Percentiles rank a stretch among this genome's conserved stretches.
phyloP scores from a whole-genome alignment of 495 filamentous ascomycete genomes.

The Ascodesmis nigricans region DNA sequence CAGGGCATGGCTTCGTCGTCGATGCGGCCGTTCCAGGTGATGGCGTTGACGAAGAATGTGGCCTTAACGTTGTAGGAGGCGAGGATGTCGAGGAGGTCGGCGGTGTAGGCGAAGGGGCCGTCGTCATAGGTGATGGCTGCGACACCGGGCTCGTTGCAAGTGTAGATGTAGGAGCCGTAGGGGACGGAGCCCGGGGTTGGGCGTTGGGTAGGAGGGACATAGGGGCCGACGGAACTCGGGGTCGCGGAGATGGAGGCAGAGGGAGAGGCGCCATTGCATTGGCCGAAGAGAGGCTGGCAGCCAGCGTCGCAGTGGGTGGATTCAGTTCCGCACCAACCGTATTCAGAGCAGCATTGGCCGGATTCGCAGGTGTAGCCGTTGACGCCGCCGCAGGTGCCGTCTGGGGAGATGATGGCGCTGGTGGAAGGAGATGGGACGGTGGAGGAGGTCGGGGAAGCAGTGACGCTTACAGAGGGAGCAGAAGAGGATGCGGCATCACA shows the following conservation, averaged over 20 bases:
- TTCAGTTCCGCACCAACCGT: no score
- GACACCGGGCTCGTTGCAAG: conserved; percentile 30
- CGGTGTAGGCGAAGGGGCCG: conserved; percentile 30
- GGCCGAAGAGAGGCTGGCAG: background rate
- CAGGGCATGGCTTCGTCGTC: conserved; percentile 23
- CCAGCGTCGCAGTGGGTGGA: no score
- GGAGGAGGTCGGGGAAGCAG: no score
- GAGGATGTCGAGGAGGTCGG: conserved; percentile 42
- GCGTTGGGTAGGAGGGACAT: conserved; percentile 3
- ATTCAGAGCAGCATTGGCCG: no score
- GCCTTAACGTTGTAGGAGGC: conserved; percentile 38
- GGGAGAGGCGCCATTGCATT: conserved; percentile 7
- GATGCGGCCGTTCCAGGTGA: conserved; percentile 34
- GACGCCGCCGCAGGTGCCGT: background rate
- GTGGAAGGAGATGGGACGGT: no score
- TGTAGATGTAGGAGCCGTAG: conserved; percentile 25
- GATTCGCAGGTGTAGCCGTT: background rate
- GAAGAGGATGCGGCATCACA: no score
- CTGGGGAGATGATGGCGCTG: background rate
- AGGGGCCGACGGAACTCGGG: background rate
- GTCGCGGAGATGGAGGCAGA: background rate
- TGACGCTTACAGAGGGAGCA: no score
- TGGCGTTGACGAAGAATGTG: conserved; percentile 54
- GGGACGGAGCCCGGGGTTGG: conserved; percentile 15
- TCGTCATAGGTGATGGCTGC: conserved; percentile 32